phyloP scores from a whole-genome alignment of 805 yeast genomes.

The Priceomyces carsonii region DNA sequence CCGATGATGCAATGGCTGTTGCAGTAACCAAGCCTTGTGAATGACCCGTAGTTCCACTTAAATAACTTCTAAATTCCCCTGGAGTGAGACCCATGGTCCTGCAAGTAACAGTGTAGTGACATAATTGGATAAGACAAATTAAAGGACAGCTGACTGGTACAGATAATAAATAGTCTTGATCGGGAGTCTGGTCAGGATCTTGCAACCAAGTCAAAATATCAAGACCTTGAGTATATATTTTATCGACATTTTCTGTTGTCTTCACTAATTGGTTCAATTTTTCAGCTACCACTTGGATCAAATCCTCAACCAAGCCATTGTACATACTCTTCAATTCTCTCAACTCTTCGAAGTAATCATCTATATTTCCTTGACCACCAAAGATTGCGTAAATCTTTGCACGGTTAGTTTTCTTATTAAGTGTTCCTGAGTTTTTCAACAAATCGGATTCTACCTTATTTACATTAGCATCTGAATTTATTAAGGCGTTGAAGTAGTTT shows the following conservation, averaged over 20 bases:
- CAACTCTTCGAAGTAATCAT: slow-evolving; percentile 95
- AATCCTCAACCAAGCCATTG: slow-evolving; percentile 67
- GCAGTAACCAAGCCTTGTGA: slow-evolving; percentile 94
- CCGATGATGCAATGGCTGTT: slow-evolving; percentile 78
- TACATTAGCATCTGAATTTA: slow-evolving; percentile 26
- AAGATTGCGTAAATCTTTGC: slow-evolving; percentile 81
- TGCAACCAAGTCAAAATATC: slow-evolving; percentile 87
- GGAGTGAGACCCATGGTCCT: slow-evolving; percentile 84
- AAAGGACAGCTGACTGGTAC: slow-evolving; percentile 97
- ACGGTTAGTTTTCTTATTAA: slow-evolving; percentile 22
- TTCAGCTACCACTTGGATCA: slow-evolving; percentile 67
- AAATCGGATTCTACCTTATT: slow-evolving; percentile 43
- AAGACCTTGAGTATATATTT: slow-evolving; percentile 91
- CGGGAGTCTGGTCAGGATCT: slow-evolving; percentile 84
- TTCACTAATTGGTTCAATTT: slow-evolving; percentile 68
- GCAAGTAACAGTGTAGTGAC: slow-evolving; percentile 89
- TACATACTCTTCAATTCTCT: slow-evolving; percentile 80
- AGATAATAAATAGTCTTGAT: slow-evolving; percentile 79
- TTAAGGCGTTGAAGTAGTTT: slow-evolving; percentile 60
- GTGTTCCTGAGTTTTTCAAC: slow-evolving; percentile 59
- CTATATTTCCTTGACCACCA: slow-evolving; percentile 99
- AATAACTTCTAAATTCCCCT: slow-evolving; percentile 72
- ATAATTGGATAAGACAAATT: slow-evolving; percentile 92
- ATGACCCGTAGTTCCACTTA: slow-evolving; percentile 83
- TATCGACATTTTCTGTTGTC: slow-evolving; percentile 74